A percentile compares a stretch with the other conserved stretches of the same genome.
phyloP scores from a whole-genome alignment of 345 rosid species.

The Hibiscus syriacus region DNA sequence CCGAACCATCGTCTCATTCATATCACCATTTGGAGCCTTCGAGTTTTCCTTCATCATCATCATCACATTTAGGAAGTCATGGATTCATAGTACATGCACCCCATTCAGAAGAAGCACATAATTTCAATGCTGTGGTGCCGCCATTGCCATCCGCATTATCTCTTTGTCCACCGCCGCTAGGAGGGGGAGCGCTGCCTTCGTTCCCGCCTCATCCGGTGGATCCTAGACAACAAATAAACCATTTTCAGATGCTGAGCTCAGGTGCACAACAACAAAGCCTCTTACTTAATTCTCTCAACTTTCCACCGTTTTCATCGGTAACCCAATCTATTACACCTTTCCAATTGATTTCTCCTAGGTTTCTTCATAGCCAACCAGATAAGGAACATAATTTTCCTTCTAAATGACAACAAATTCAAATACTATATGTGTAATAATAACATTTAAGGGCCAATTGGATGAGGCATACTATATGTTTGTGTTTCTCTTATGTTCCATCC shows the following conservation, averaged over 20 bases:
- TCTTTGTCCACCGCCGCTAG: constrained; percentile 29
- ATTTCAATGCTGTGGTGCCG: constrained; percentile 25
- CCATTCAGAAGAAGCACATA: constrained; percentile 23
- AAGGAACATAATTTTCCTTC: constrained; percentile 23
- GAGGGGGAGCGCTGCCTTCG: constrained; percentile 30
- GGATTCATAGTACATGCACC: constrained; percentile 17
- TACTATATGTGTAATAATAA: not conserved
- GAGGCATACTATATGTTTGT: no score
- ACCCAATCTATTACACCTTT: constrained; percentile 10
- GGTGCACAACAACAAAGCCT: constrained; percentile 19
- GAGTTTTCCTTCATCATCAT: constrained; percentile 21
- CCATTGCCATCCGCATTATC: constrained; percentile 34
- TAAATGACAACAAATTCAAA: constrained; percentile 6
- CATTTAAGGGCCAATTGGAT: not conserved
- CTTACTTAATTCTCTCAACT: constrained; percentile 4
- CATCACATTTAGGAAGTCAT: constrained; percentile 28
- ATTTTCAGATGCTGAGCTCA: constrained; percentile 41
- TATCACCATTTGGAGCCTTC: constrained; percentile 40
- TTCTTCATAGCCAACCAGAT: constrained; percentile 20
- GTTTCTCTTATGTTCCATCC: no score
- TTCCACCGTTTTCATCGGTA: not conserved
- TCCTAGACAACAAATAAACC: constrained; percentile 43
- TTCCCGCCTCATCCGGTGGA: constrained; percentile 25
- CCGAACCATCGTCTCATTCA: constrained; percentile 18
- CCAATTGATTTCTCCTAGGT: constrained; percentile 21